These are phyloP conservation scores for Hericium rajendrae DNA, from an alignment of 768 basidiomycete species.

Conservation along the genomic window DNA sequence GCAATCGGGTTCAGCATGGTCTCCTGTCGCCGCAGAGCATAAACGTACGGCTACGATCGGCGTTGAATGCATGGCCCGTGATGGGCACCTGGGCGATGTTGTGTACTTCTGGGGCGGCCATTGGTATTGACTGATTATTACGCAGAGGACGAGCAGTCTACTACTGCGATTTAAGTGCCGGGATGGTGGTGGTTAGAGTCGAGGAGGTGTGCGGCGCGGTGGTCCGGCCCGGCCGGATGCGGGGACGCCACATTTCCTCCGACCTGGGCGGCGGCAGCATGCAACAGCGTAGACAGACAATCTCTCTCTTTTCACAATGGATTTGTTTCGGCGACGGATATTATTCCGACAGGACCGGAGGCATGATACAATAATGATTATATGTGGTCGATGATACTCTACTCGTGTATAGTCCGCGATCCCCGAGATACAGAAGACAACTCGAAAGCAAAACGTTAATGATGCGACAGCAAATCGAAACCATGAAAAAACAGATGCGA, in stretches of 20 bases:
- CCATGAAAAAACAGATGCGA: neutral
- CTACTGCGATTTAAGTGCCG: slow-evolving; percentile 39
- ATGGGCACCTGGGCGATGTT: slow-evolving; percentile 76
- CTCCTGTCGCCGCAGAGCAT: slow-evolving; percentile 1
- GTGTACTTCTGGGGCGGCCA: slow-evolving; percentile 72
- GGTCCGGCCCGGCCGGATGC: neutral
- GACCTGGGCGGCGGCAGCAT: no score
- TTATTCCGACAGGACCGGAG: no score
- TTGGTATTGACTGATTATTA: slow-evolving; percentile 15
- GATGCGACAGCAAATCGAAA: neutral
- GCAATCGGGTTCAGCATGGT: slow-evolving; percentile 6
- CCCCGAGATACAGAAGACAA: no score
- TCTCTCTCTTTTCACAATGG: no score
- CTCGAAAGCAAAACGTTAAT: neutral
- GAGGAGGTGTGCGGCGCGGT: neutral
- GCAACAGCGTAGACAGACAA: no score
- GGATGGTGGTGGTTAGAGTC: neutral
- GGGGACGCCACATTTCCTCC: neutral
- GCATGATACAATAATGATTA: no score
- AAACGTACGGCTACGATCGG: slow-evolving; percentile 72
- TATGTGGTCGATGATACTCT: no score
- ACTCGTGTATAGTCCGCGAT: no score
- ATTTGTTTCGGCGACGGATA: no score
- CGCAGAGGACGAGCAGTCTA: slow-evolving; percentile 82
- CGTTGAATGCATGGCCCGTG: slow-evolving; percentile 86